Evolutionary conservation across 2,329 filamentous ascomycete species (phyloP).

Genomic region (Apiospora phragmitis): DNA sequence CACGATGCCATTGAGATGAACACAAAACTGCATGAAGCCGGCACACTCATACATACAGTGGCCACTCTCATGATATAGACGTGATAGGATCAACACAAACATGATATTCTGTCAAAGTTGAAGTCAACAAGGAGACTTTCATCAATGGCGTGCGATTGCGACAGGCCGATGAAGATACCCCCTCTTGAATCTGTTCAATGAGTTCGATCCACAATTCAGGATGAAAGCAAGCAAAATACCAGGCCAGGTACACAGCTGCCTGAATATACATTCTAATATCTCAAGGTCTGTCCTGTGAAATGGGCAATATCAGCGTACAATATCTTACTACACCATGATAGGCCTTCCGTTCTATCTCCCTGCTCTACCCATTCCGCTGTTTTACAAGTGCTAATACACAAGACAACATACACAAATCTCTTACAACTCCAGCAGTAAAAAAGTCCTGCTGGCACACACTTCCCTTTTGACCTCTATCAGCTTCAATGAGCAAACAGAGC

Average conservation of each 20-base stretch:
- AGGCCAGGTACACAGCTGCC: background rate
- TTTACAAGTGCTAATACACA: slow-evolving; percentile 8
- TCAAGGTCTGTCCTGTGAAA: background rate
- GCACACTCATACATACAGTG: background rate
- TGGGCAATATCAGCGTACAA: background rate
- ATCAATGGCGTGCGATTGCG: background rate
- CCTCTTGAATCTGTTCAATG: background rate
- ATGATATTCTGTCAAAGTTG: no score
- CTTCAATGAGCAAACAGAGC: no score
- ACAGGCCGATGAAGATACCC: background rate
- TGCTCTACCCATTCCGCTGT: background rate
- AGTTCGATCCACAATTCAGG: no score
- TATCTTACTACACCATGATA: background rate
- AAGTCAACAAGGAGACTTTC: background rate
- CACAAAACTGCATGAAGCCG: background rate
- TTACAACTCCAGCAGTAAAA: background rate
- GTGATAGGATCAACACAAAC: background rate
- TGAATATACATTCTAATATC: background rate
- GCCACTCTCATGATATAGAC: background rate
- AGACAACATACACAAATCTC: background rate
- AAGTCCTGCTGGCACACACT: background rate
- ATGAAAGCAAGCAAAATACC: background rate
- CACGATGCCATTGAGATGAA: background rate
- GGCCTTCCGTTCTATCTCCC: background rate
- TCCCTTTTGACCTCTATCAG: no score